phyloP scores from a whole-genome alignment of 2,329 filamentous ascomycete genomes.

The Fusarium liriodendri region DNA sequence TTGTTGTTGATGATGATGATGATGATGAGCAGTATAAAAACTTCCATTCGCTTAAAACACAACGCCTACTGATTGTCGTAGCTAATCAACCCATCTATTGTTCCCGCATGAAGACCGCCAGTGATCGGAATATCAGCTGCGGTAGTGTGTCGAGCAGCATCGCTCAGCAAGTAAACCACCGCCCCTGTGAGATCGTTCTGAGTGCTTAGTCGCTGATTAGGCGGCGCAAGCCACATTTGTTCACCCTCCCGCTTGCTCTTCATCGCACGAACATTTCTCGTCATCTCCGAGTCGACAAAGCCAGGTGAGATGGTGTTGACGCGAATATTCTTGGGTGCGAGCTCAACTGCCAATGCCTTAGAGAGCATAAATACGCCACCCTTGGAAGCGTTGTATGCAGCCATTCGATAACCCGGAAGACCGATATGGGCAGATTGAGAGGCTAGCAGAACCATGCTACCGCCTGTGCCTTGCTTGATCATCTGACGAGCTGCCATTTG shows the following conservation, averaged over 20 bases:
- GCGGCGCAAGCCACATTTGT: conserved; percentile 53
- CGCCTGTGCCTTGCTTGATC: conserved; percentile 51
- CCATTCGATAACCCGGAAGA: conserved; percentile 42
- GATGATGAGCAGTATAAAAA: neutral
- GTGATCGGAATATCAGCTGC: conserved; percentile 58
- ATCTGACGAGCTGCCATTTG: conserved; percentile 55
- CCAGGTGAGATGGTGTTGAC: conserved; percentile 55
- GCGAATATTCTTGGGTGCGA: conserved; percentile 50
- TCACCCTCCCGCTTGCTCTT: conserved; percentile 50
- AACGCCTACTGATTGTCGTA: conserved; percentile 38
- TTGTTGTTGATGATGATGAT: too few relatives aligned
- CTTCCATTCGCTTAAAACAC: neutral
- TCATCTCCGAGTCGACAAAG: conserved; percentile 53
- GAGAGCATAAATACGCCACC: conserved; percentile 54
- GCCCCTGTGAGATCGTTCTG: conserved; percentile 56
- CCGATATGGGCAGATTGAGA: conserved; percentile 41
- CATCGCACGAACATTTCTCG: conserved; percentile 43
- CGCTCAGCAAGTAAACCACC: conserved; percentile 56
- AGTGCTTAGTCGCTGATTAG: conserved; percentile 52
- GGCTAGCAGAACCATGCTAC: conserved; percentile 51
- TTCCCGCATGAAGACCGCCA: conserved; percentile 55
- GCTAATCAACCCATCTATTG: conserved; percentile 51
- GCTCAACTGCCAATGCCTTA: conserved; percentile 52
- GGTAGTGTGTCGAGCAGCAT: conserved; percentile 56
- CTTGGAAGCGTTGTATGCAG: conserved; percentile 58